These are phyloP conservation scores for Ophiosphaerella korrae DNA, from an alignment of 2,329 filamentous ascomycete species.

Conservation along the genomic window DNA sequence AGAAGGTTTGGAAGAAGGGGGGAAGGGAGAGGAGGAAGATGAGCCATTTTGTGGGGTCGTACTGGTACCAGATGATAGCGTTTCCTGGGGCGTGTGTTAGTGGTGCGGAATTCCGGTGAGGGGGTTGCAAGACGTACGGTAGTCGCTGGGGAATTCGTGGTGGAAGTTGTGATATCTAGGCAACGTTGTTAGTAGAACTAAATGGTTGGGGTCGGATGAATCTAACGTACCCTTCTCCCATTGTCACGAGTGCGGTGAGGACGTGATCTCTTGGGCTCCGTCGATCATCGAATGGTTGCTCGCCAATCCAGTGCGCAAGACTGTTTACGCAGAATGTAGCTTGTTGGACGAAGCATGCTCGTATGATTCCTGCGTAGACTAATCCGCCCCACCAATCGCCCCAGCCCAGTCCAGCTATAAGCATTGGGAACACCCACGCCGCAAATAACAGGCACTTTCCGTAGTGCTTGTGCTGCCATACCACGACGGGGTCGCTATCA, in stretches of 20 bases:
- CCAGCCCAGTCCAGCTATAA: conserved; percentile 55
- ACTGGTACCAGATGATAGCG: conserved; percentile 46
- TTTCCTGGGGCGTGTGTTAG: conserved; percentile 27
- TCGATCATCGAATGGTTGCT: conserved; percentile 49
- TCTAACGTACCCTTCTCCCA: conserved; percentile 40
- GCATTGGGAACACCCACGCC: conserved; percentile 50
- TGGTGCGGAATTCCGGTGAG: not conserved
- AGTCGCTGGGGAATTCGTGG: conserved; percentile 49
- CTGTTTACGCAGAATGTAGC: conserved; percentile 60
- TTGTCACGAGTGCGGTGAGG: conserved; percentile 46
- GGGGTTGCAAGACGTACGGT: conserved; percentile 32
- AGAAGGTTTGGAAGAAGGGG: conserved; percentile 39
- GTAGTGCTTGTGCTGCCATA: conserved; percentile 55
- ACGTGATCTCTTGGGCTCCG: conserved; percentile 46
- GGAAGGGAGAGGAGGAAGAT: conserved; percentile 42
- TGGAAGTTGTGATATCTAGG: conserved; percentile 48
- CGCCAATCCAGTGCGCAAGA: conserved; percentile 59
- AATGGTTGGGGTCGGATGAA: not conserved
- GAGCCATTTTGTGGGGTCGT: conserved; percentile 50
- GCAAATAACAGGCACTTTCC: conserved; percentile 50
- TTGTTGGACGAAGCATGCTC: conserved; percentile 57
- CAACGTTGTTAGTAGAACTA: not conserved
- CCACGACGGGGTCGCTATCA: conserved; percentile 55
- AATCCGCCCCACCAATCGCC: conserved; percentile 55
- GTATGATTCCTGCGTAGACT: conserved; percentile 56